These are phyloP conservation scores for Talaromyces sp. DNA, from an alignment of 2,329 filamentous ascomycete genomes.

Conservation along the genomic window DNA sequence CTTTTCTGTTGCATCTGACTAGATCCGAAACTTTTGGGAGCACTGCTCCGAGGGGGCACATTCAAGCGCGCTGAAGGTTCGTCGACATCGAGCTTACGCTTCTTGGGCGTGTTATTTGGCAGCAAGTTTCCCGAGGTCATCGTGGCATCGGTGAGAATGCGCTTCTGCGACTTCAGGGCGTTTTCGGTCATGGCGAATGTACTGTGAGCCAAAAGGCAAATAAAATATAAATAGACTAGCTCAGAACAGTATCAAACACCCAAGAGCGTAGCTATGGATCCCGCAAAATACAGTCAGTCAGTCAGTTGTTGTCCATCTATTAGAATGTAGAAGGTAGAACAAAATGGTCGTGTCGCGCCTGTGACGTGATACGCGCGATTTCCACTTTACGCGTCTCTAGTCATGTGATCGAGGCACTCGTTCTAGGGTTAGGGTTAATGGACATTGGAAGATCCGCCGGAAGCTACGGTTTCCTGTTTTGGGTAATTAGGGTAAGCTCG, in stretches of 20 bases:
- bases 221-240: not conserved
- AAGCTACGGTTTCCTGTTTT: not conserved
- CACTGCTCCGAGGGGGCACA: constrained; percentile 60
- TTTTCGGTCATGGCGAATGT: constrained; percentile 41
- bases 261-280: not conserved
- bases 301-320: not conserved
- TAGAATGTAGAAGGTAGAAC: not conserved
- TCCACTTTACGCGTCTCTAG: constrained; percentile 10
- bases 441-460: not conserved
- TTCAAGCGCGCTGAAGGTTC: constrained; percentile 54
- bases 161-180: constrained; percentile 61
- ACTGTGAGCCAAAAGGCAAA: not conserved
- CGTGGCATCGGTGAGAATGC: constrained; percentile 67
- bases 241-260: not conserved
- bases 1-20: constrained; percentile 74
- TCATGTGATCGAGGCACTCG: not conserved
- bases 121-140: constrained; percentile 63
- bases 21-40: constrained; percentile 58
- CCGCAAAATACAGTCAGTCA: not conserved
- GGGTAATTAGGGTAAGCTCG: not conserved
- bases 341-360: constrained; percentile 13
- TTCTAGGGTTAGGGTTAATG: not conserved
- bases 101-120: constrained; percentile 62
- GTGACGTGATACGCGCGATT: constrained; percentile 16
- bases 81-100: constrained; percentile 70